Percentiles rank a stretch among this genome's conserved stretches.
Evolutionary conservation across 768 basidiomycete species (phyloP).

Genomic region (Rhodotorula paludigena): DNA sequence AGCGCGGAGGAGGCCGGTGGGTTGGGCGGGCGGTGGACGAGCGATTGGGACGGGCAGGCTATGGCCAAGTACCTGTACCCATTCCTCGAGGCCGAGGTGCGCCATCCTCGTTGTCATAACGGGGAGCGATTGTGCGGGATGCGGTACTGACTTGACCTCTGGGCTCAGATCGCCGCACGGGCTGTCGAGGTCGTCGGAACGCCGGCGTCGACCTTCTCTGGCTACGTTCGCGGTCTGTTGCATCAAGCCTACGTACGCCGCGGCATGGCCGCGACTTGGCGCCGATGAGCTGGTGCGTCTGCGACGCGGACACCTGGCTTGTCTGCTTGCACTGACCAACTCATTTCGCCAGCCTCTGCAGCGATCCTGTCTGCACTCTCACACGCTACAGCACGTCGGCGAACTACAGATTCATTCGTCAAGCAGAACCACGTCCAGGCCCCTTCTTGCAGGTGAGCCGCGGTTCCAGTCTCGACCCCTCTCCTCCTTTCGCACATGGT

Average conservation of each 20-base stretch:
- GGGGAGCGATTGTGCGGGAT: too few species aligned
- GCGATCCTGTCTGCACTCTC: too few species aligned
- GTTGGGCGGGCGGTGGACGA: constrained; percentile 6
- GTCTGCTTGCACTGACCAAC: too few species aligned
- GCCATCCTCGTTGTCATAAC: too few species aligned
- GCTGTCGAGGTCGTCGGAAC: constrained; percentile 23
- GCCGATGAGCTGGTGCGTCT: not conserved
- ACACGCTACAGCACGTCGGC: too few species aligned
- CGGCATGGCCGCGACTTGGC: constrained; percentile 5
- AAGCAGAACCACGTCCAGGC: too few species aligned
- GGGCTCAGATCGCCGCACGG: constrained; percentile 7
- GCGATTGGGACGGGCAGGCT: constrained; percentile 22
- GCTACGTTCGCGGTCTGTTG: constrained; percentile 1
- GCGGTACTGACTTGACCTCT: not conserved
- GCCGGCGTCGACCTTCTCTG: constrained; percentile 9
- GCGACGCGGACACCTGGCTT: too few species aligned
- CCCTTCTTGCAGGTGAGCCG: too few species aligned
- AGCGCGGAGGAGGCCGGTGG: not conserved
- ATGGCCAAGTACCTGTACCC: constrained; percentile 13
- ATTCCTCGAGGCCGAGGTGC: constrained; percentile 30
- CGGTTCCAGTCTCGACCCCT: too few species aligned
- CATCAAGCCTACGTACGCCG: constrained; percentile 11
- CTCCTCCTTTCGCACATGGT: too few species aligned
- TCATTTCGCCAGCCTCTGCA: too few species aligned
- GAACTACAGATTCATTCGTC: too few species aligned